phyloP scores from a whole-genome alignment of 1,284 basidiomycete species.

The Meripilus lineatus region DNA sequence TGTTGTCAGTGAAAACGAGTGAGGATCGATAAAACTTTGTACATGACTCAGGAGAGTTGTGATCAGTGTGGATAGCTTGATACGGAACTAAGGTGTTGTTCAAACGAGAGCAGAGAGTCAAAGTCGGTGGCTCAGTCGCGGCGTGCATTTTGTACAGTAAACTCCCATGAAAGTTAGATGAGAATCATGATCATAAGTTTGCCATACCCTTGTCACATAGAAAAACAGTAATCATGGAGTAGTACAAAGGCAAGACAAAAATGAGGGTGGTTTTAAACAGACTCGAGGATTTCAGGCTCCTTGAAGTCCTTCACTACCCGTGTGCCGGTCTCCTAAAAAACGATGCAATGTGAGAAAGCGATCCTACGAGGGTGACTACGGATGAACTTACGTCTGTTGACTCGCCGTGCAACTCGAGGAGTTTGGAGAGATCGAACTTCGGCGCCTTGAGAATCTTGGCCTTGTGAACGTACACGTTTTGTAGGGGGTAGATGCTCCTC shows the following conservation, averaged over 20 bases:
- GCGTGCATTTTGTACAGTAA: too few species aligned
- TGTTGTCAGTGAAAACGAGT: too few species aligned
- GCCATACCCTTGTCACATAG: constrained; percentile 37
- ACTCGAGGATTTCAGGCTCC: constrained; percentile 84
- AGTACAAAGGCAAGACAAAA: constrained; percentile 37
- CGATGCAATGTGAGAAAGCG: constrained; percentile 12
- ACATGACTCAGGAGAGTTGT: background rate
- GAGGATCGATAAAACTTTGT: background rate
- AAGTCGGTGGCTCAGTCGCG: too few species aligned
- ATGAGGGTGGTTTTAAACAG: constrained; percentile 56
- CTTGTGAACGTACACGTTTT: constrained; percentile 98
- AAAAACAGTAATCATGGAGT: constrained; percentile 30
- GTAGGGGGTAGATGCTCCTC: constrained; percentile 94
- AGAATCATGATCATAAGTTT: constrained; percentile 34
- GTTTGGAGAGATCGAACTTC: constrained; percentile 93
- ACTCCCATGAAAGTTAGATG: background rate
- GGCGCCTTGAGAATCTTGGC: constrained; percentile 97
- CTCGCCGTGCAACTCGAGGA: constrained; percentile 95
- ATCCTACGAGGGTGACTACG: background rate
- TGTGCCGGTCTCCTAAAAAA: constrained; percentile 78
- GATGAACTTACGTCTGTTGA: constrained; percentile 73
- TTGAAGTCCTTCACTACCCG: constrained; percentile 88
- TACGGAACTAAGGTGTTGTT: background rate
- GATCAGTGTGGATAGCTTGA: background rate
- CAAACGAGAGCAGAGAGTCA: background rate